Percentiles rank a stretch among this genome's conserved stretches.
Evolutionary conservation across 2,329 filamentous ascomycete genomes (phyloP).

Genomic region (Mollisia scopiformis): DNA sequence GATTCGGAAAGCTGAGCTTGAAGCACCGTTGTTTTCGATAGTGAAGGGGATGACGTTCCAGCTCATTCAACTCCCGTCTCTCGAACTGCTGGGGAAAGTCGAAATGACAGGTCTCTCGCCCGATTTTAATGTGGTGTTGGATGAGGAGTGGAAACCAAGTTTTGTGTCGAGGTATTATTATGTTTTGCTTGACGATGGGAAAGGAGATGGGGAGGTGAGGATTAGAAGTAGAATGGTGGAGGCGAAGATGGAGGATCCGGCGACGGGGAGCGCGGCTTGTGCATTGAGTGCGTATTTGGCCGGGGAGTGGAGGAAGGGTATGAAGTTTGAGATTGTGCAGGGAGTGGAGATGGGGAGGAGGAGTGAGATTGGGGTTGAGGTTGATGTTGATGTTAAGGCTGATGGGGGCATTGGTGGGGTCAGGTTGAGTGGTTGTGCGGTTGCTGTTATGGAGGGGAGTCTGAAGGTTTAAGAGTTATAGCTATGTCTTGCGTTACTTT

Average conservation of each 20-base stretch:
- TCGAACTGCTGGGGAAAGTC: conserved; percentile 59
- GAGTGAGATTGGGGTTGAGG: conserved; percentile 23
- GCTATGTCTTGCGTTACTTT: neutral
- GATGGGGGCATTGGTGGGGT: conserved; percentile 18
- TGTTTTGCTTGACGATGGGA: conserved; percentile 43
- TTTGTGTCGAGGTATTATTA: conserved; percentile 64
- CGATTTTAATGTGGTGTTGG: conserved; percentile 42
- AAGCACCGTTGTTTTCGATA: conserved; percentile 60
- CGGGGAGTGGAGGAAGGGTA: conserved; percentile 40
- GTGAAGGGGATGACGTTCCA: conserved; percentile 76
- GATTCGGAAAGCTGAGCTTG: too few relatives aligned
- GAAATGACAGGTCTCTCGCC: conserved; percentile 36
- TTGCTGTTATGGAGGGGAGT: conserved; percentile 27
- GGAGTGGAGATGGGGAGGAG: conserved; percentile 65
- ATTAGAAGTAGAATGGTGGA: conserved; percentile 65
- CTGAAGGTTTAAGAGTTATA: conserved; percentile 14
- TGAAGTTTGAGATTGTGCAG: conserved; percentile 59
- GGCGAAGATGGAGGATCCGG: conserved; percentile 56
- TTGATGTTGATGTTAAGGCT: conserved; percentile 5
- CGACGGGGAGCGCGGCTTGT: conserved; percentile 64
- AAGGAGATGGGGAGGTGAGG: conserved; percentile 28
- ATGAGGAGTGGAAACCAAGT: conserved; percentile 54
- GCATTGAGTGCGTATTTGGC: conserved; percentile 59
- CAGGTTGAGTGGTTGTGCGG: conserved; percentile 20
- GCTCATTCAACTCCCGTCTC: conserved; percentile 60